A percentile compares a stretch with the other conserved stretches of the same genome.
Evolutionary conservation across 108 stramenopile species (phyloP).

Genomic region (Cylindrotheca fusiformis): DNA sequence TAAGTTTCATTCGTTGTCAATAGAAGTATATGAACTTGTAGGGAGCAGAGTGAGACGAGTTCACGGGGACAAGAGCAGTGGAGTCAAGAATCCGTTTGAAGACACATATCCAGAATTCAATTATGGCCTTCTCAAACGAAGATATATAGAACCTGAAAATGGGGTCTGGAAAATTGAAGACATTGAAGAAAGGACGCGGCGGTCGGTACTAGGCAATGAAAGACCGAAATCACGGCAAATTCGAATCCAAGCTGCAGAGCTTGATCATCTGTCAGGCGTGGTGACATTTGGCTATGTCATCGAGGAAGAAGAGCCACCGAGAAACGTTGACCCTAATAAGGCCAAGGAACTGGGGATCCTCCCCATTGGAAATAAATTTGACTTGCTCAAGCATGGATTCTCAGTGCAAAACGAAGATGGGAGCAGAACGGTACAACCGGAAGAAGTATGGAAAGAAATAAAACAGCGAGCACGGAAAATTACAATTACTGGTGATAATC

Average conservation of each 20-base stretch:
- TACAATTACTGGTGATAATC: constrained; percentile 70
- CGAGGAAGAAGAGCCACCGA: constrained; percentile 60
- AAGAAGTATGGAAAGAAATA: constrained; percentile 44
- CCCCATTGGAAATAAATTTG: constrained; percentile 59
- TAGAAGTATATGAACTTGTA: constrained; percentile 66
- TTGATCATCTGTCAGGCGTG: constrained; percentile 71
- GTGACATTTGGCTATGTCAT: constrained; percentile 81
- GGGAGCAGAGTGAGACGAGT: constrained; percentile 52
- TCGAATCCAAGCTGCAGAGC: constrained; percentile 73
- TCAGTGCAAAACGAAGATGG: constrained; percentile 55
- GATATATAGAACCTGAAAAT: constrained; percentile 39
- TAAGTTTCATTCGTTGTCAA: constrained; percentile 43
- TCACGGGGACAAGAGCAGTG: constrained; percentile 16
- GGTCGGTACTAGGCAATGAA: neutral
- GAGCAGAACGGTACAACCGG: constrained; percentile 42
- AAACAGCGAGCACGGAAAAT: constrained; percentile 57
- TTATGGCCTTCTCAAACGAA: constrained; percentile 26
- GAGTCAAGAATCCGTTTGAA: constrained; percentile 44
- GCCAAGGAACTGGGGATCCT: constrained; percentile 59
- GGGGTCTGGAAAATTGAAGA: constrained; percentile 65
- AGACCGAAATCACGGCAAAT: constrained; percentile 13
- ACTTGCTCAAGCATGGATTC: constrained; percentile 63
- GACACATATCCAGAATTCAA: constrained; percentile 62
- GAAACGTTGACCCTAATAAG: constrained; percentile 61
- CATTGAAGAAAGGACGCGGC: constrained; percentile 1